Evolutionary conservation across 2,329 filamentous ascomycete genomes (phyloP), one percentile per base, ranked within the genome.

Genomic region (Aspergillus awamori): DNA sequence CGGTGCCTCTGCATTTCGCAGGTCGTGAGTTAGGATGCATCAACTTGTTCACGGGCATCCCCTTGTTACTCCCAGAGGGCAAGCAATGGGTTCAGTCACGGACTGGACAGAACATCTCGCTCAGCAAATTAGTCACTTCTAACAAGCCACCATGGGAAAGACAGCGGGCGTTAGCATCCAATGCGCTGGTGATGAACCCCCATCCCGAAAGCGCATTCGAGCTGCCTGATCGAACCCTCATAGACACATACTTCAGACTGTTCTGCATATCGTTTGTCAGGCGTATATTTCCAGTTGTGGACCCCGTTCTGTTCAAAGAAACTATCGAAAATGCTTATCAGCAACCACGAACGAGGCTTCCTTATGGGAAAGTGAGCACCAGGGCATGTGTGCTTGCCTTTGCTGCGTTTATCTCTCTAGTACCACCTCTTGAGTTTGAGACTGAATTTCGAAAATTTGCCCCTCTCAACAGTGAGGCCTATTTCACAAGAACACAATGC

Each of bases 311-410:
- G 0, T 86, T 86, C 58, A 63, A 71, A 11, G 71, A 79, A 2
- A 84, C 80, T 0, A 75, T 84, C 17, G 69, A 75, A 0, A 36
- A 72, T 0, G 84, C 83, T 0, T 86, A 86, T 62, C 63, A 71
- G 2, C 64, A 74, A 1, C 52, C 60, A 0, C 49, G 62, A 5
- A 58, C 54, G 7, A 60, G 2, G 33, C 62, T 8, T 61, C 69
- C 6, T 41, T 74, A 43, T 36, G 63, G 73, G 70, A 59, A 66
- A 2, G 69, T 77, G 3, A 74, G 73, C 28, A 77, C 79, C 15
- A 81, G 76, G 53, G 80, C 79, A 1, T 84, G 81, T 57, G 74
- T 86, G 0, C 76, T 83, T 53, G 76, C 83, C 0, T 85, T 86
- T 65, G 61, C 81, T 0, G 76, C 80, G 0, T 71, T 82, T 39